phyloP scores from a whole-genome alignment of 2,329 filamentous ascomycete species.

The Penicillium verrucosum region DNA sequence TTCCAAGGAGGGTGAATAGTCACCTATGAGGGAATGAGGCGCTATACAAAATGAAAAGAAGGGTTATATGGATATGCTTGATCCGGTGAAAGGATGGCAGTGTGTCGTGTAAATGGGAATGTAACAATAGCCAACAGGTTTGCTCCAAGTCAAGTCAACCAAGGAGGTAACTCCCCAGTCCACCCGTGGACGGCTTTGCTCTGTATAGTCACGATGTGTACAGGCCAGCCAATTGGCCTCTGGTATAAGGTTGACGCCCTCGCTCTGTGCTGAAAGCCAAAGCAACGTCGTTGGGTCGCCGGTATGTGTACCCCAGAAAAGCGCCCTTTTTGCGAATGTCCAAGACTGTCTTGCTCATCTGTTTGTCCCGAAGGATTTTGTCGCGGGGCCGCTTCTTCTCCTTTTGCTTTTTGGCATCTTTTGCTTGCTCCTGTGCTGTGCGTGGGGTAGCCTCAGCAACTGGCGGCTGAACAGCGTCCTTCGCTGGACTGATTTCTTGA shows the following conservation, averaged over 20 bases:
- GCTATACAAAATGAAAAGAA: not conserved
- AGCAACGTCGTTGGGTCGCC: conserved; percentile 42
- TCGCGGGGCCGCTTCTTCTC: conserved; percentile 81
- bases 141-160: not conserved
- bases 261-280: conserved; percentile 35
- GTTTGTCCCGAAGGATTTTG: conserved; percentile 71
- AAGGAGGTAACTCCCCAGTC: not conserved
- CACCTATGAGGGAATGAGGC: not conserved
- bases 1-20: not conserved
- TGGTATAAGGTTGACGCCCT: conserved; percentile 26
- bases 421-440: conserved; percentile 36
- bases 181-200: not conserved
- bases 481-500: not conserved
- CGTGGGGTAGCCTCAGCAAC: not conserved
- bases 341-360: conserved; percentile 65
- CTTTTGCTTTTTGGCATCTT: conserved; percentile 46
- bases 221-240: conserved; percentile 25
- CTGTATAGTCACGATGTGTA: conserved; percentile 16
- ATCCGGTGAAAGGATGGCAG: not conserved
- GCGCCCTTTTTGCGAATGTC: conserved; percentile 76
- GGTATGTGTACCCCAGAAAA: conserved; percentile 88
- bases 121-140: not conserved
- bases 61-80: not conserved
- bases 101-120: not conserved
- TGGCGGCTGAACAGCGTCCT: not conserved